Conservation (phyloP, 208 protist genomes). For the Crithidia mellificae region DNA sequence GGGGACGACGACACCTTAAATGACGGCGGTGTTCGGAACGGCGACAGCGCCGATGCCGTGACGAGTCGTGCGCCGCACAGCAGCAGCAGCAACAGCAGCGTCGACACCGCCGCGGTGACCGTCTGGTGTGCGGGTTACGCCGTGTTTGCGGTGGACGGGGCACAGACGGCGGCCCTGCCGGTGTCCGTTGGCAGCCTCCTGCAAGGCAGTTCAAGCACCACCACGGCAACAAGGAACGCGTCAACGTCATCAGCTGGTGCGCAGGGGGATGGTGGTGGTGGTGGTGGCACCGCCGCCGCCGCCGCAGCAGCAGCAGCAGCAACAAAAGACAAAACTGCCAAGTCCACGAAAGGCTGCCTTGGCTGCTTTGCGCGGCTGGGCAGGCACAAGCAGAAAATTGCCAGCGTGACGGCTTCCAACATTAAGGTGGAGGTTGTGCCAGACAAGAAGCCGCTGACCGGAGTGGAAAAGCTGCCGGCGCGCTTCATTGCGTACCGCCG, state of each 20-base stretch:
- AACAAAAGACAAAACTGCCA: neutral
- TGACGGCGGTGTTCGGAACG: no score
- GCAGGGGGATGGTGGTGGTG: no score
- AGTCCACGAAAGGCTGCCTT: slow-evolving; percentile 1
- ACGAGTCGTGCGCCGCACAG: neutral
- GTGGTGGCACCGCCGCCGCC: no score
- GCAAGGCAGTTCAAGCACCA: slow-evolving; percentile 1
- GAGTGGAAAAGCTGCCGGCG: slow-evolving; percentile 35
- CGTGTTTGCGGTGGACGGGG: slow-evolving; percentile 30
- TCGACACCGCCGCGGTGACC: slow-evolving; percentile 17
- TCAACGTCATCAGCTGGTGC: no score
- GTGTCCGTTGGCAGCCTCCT: slow-evolving; percentile 56
- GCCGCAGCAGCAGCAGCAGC: neutral
- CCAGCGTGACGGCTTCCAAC: slow-evolving; percentile 26
- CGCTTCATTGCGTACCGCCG: slow-evolving; percentile 52
- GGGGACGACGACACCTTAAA: neutral
- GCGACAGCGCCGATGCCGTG: no score
- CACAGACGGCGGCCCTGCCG: slow-evolving; percentile 39
- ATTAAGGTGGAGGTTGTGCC: slow-evolving; percentile 42
- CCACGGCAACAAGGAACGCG: neutral
- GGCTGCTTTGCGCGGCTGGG: neutral
- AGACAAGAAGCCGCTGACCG: slow-evolving; percentile 18
- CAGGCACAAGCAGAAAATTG: slow-evolving; percentile 24
- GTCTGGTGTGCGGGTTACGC: slow-evolving; percentile 78
- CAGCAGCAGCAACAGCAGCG: neutral